Evolutionary conservation across 2,329 filamentous ascomycete species (phyloP).

Genomic region (Tolypocladium paradoxum): DNA sequence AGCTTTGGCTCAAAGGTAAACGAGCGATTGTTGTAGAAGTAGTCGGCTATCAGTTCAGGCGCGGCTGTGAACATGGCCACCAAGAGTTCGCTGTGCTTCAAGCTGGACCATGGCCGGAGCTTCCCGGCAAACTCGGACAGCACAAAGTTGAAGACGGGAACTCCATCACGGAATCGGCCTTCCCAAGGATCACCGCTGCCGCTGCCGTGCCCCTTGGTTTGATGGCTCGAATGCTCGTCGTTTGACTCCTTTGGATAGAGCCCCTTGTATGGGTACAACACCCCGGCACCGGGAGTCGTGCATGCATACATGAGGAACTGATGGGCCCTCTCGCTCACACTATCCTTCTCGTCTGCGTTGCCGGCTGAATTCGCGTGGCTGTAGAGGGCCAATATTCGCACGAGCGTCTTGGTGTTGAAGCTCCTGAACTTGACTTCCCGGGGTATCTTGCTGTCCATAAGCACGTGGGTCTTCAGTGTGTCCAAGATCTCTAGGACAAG

Average conservation of each 20-base stretch:
- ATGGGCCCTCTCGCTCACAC: slow-evolving; percentile 60
- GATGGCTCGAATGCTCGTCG: slow-evolving; percentile 20
- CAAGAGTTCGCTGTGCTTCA: slow-evolving; percentile 71
- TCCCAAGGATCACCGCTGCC: slow-evolving; percentile 51
- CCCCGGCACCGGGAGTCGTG: slow-evolving; percentile 60
- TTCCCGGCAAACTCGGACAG: slow-evolving; percentile 69
- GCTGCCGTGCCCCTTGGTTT: slow-evolving; percentile 16
- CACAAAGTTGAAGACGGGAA: slow-evolving; percentile 69
- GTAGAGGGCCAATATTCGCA: slow-evolving; percentile 63
- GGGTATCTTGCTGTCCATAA: slow-evolving; percentile 64
- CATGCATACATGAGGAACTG: slow-evolving; percentile 66
- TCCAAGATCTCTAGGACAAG: slow-evolving; percentile 67
- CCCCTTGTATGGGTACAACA: slow-evolving; percentile 67
- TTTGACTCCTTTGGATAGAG: slow-evolving; percentile 71
- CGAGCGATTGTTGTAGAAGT: slow-evolving; percentile 68
- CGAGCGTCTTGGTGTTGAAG: slow-evolving; percentile 64
- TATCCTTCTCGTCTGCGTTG: slow-evolving; percentile 27
- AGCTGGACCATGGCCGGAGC: slow-evolving; percentile 73
- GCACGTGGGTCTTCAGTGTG: slow-evolving; percentile 56
- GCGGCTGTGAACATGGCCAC: slow-evolving; percentile 68
- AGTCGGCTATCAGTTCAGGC: slow-evolving; percentile 80
- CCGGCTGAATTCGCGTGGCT: slow-evolving; percentile 39
- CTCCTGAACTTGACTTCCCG: slow-evolving; percentile 64
- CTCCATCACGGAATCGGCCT: slow-evolving; percentile 52
- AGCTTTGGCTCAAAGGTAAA: slow-evolving; percentile 88